Conservation (phyloP, 352 stramenopile species). For the Globisporangium uncinulatum region DNA sequence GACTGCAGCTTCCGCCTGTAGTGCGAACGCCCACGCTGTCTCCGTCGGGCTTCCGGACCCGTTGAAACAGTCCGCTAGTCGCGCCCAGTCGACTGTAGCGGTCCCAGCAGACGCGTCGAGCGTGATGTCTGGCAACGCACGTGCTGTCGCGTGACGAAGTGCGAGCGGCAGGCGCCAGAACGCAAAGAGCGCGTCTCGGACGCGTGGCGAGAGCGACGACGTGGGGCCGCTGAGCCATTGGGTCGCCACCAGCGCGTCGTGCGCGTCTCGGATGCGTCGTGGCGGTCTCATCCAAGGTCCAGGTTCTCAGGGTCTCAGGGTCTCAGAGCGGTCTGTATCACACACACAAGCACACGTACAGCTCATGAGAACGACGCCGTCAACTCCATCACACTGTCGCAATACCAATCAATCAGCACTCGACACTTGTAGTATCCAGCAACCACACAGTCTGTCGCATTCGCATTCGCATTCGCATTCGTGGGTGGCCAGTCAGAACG, state of each 20-base stretch:
- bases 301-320: too few species aligned
- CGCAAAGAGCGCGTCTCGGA: conserved; percentile 40
- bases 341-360: too few species aligned
- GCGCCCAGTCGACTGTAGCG: conserved; percentile 20
- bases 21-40: conserved; percentile 28
- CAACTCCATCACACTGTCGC: too few species aligned
- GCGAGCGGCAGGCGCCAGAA: conserved; percentile 36
- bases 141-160: conserved; percentile 11
- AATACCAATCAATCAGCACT: too few species aligned
- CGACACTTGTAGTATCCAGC: too few species aligned
- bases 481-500: too few species aligned
- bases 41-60: conserved; percentile 19
- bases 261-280: neutral
- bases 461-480: too few species aligned
- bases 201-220: conserved; percentile 38
- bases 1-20: conserved; percentile 22
- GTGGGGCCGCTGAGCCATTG: conserved; percentile 4
- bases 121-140: conserved; percentile 15
- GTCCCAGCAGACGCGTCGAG: conserved; percentile 10
- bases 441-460: too few species aligned
- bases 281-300: too few species aligned
- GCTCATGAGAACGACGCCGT: too few species aligned
- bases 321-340: too few species aligned
- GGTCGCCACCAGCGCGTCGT: conserved; percentile 1
- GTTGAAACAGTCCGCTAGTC: conserved; percentile 14